Base-by-base conservation (phyloP, 108 stramenopile species). In the Pseudonitzschia multistriata region DNA sequence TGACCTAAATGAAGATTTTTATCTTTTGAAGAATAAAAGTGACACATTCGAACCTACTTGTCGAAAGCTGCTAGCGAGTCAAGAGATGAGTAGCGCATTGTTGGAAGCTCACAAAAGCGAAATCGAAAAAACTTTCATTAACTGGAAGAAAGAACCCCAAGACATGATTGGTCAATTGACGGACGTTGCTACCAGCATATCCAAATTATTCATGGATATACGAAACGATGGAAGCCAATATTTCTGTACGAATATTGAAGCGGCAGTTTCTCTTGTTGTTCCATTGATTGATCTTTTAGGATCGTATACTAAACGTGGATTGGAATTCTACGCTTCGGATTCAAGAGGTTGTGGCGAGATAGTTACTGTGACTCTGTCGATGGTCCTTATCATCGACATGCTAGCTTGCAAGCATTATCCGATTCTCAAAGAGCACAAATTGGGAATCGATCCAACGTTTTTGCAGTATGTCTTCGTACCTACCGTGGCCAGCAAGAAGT, bases 271-370 rank as follows among this genome's bases (percentile, higher is more conserved):
- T 8, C 52, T 53, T 53, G 52, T 53, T 17, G 15, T 17, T 17
- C 52, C 10, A 53, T 8, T 53, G 52, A 53, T 19, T 10, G 52
- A 53, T 6, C 52, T 53, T 17, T 0, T 53, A 8, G 52, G 17
- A 17, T 53, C 52, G 7, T 53, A 53, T 27, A 53, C 15, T 53
- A 53, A 10, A 53, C 11, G 11, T 53, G 52, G 52, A 53, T 17
- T 53, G 15, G 17, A 21, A 53, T 8, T 53, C 6, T 27, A 53
- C 19, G 24, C 10, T 27, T 25, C 2, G 8, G 52, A 53, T 53
- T 0, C 52, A 17, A 10, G 52, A 53, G 52, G 52, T 53, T 53
- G 52, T 27, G 52, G 52, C 52, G 52, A 53, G 52, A 53, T 53
- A 0, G 52, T 53, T 19, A 21, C 19, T 19, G 19, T 27, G 0